phyloP scores from a whole-genome alignment of 805 yeast genomes.

The Ogataea haglerorum region DNA sequence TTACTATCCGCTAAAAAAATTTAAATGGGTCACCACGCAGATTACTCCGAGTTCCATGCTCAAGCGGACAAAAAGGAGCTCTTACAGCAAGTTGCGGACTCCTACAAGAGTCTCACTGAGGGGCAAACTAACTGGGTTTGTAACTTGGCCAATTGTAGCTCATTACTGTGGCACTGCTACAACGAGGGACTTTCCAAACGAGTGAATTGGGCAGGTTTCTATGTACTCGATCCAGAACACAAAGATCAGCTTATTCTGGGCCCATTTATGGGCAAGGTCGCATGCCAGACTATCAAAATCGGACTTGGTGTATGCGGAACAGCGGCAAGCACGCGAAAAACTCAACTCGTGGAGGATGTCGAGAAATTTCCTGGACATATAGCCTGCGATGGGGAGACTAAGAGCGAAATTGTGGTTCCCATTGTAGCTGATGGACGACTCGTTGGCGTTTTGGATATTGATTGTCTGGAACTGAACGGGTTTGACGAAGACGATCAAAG shows the following conservation, averaged over 20 bases:
- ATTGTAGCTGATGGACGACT: slow-evolving; percentile 42
- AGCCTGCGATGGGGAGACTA: slow-evolving; percentile 95
- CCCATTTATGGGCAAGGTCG: slow-evolving; percentile 96
- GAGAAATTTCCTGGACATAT: slow-evolving; percentile 84
- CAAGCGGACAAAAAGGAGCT: slow-evolving; percentile 45
- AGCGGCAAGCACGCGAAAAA: slow-evolving; percentile 56
- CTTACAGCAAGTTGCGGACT: slow-evolving; percentile 52
- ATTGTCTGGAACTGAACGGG: slow-evolving; percentile 62
- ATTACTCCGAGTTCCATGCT: slow-evolving; percentile 51
- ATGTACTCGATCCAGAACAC: slow-evolving; percentile 46
- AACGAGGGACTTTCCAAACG: slow-evolving; percentile 44
- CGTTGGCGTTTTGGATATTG: slow-evolving; percentile 83
- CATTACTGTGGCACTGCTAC: slow-evolving; percentile 86
- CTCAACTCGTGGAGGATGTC: slow-evolving; percentile 80
- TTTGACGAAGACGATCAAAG: slow-evolving; percentile 62
- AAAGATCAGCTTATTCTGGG: slow-evolving; percentile 62
- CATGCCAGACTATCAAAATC: slow-evolving; percentile 76
- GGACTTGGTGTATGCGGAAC: slow-evolving; percentile 93
- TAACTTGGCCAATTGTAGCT: slow-evolving; percentile 81
- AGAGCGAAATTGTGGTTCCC: slow-evolving; percentile 92
- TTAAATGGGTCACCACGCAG: slow-evolving; percentile 61
- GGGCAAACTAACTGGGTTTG: slow-evolving; percentile 83
- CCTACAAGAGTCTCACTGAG: slow-evolving; percentile 61
- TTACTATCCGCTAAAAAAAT: background rate
- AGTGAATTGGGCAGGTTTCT: slow-evolving; percentile 95